These are phyloP conservation scores for Debaryomyces sp. DNA, from an alignment of 1,139 yeast genomes.

Conservation along the genomic window DNA sequence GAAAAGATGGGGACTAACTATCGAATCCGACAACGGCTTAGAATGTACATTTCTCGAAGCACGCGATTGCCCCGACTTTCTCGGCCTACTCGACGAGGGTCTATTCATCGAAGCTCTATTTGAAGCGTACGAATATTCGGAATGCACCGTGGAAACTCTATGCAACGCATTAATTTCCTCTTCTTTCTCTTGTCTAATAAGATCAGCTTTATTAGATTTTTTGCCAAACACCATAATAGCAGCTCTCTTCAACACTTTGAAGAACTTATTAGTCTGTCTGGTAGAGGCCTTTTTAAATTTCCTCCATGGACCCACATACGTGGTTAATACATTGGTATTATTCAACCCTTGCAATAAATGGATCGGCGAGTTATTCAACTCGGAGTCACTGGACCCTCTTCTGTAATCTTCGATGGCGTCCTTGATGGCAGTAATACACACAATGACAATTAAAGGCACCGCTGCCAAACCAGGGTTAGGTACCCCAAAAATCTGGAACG, in stretches of 20 bases:
- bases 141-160: slow-evolving; percentile 44
- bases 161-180: slow-evolving; percentile 34
- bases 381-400: slow-evolving; percentile 76
- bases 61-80: slow-evolving; percentile 18
- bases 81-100: slow-evolving; percentile 7
- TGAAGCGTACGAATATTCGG: slow-evolving; percentile 31
- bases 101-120: slow-evolving; percentile 2
- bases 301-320: slow-evolving; percentile 67
- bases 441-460: slow-evolving; percentile 93
- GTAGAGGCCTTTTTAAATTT: slow-evolving; percentile 54
- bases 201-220: slow-evolving; percentile 29
- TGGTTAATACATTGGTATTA: slow-evolving; percentile 79
- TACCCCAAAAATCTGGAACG: slow-evolving; percentile 89
- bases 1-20: slow-evolving; percentile 37
- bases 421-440: slow-evolving; percentile 81
- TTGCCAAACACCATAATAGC: slow-evolving; percentile 32
- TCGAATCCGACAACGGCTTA: slow-evolving; percentile 23
- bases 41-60: slow-evolving; percentile 13
- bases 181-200: slow-evolving; percentile 27
- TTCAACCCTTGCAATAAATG: slow-evolving; percentile 71
- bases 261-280: slow-evolving; percentile 18
- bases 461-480: slow-evolving; percentile 87
- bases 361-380: slow-evolving; percentile 84
- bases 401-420: slow-evolving; percentile 95
- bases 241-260: slow-evolving; percentile 25